A percentile compares a stretch with the other conserved stretches of the same genome.
Conservation (phyloP, 495 filamentous ascomycete species). For the Penicilliopsis zonata region DNA sequence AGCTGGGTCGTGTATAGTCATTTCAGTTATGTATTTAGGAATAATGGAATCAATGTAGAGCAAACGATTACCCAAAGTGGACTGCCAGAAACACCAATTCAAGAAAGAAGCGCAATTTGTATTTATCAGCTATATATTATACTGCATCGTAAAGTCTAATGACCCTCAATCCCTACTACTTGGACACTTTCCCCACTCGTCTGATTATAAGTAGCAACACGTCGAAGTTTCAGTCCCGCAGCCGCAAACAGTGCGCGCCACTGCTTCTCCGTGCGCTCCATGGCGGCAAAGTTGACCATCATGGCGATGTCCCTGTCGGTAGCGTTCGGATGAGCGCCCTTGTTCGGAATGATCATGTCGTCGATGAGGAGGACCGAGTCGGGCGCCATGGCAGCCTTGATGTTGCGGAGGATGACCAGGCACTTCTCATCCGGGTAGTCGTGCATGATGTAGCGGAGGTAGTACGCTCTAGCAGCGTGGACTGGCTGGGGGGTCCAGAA, state of each 20-base stretch:
- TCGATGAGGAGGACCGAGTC: constrained; percentile 29
- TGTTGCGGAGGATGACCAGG: constrained; percentile 19
- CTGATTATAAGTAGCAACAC: too few relatives aligned
- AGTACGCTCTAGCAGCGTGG: constrained; percentile 27
- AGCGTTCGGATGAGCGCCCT: constrained; percentile 1
- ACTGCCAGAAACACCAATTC: too few relatives aligned
- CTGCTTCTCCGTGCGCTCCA: background rate
- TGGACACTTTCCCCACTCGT: too few relatives aligned
- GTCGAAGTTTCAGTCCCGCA: too few relatives aligned
- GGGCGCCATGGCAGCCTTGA: constrained; percentile 15
- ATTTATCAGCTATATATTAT: too few relatives aligned
- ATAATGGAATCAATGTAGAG: too few relatives aligned
- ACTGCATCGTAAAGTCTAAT: too few relatives aligned
- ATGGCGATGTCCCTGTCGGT: background rate
- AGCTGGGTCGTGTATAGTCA: too few relatives aligned
- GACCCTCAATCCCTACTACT: too few relatives aligned
- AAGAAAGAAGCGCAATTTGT: too few relatives aligned
- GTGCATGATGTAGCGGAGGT: constrained; percentile 29
- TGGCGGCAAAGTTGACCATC: background rate
- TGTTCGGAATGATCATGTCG: constrained; percentile 25
- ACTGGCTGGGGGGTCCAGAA: constrained; percentile 40
- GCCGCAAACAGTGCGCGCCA: background rate
- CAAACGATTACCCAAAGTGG: too few relatives aligned
- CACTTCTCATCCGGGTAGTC: constrained; percentile 24
- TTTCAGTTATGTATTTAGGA: too few relatives aligned